A percentile compares a stretch with the other conserved stretches of the same genome.
phyloP scores from a whole-genome alignment of 768 basidiomycete species.

The Trametes sanguinea region DNA sequence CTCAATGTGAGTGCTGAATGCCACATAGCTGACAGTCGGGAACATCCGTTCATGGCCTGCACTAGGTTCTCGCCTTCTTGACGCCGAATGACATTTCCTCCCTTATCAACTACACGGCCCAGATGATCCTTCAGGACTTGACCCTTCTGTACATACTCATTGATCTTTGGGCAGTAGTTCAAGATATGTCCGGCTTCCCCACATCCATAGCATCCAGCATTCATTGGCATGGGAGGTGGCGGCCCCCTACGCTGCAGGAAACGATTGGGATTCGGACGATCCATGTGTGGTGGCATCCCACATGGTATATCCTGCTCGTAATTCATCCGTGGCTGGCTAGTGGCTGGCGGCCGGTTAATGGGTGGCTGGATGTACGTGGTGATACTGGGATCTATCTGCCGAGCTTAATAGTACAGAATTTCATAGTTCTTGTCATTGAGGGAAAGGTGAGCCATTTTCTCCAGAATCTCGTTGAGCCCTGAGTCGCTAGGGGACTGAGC shows the following conservation, averaged over 20 bases:
- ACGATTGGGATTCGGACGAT: background rate
- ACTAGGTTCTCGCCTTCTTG: slow-evolving; percentile 7
- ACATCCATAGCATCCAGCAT: slow-evolving; percentile 16
- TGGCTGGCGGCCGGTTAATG: no score
- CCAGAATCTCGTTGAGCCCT: background rate
- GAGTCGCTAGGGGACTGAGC: no score
- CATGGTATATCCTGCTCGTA: background rate
- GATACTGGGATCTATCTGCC: background rate
- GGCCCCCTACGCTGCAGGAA: background rate
- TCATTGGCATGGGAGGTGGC: background rate
- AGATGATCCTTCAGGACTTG: slow-evolving; percentile 4
- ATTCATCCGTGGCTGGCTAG: background rate
- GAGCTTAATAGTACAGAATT: slow-evolving; percentile 2
- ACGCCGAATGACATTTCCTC: slow-evolving; percentile 5
- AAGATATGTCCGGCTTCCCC: slow-evolving; percentile 13
- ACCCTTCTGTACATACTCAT: slow-evolving; percentile 9
- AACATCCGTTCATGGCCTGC: slow-evolving; percentile 1
- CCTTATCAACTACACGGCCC: background rate
- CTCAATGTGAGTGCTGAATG: background rate
- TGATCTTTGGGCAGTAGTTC: background rate
- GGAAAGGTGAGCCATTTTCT: slow-evolving; percentile 3
- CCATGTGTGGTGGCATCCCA: slow-evolving; percentile 8
- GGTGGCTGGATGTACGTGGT: no score
- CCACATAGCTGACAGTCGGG: background rate
- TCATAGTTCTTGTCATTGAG: slow-evolving; percentile 8